Evolutionary conservation across 148 eudicot genomes (phyloP).

Genomic region (Vaccinium vitisidaea): DNA sequence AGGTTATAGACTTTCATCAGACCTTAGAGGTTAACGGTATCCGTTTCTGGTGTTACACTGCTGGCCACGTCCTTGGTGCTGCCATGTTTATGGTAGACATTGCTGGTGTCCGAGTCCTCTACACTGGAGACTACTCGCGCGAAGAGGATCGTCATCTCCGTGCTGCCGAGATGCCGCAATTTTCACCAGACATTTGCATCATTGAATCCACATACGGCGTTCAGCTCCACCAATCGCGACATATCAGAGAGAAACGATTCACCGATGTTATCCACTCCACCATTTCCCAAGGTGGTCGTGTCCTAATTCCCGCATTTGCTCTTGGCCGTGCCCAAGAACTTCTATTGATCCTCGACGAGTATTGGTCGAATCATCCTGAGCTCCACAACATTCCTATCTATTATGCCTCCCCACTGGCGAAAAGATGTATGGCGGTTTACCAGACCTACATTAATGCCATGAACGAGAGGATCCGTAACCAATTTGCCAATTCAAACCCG

Average conservation of each 20-base stretch:
- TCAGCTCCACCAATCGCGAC: slow-evolving; percentile 85
- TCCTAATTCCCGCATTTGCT: slow-evolving; percentile 89
- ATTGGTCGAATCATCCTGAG: slow-evolving; percentile 93
- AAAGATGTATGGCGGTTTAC: slow-evolving; percentile 91
- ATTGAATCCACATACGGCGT: slow-evolving; percentile 96
- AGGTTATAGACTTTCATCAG: slow-evolving; percentile 98
- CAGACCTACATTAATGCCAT: slow-evolving; percentile 92
- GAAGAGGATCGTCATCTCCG: slow-evolving; percentile 98
- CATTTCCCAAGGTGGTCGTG: slow-evolving; percentile 89
- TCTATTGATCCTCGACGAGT: slow-evolving; percentile 89
- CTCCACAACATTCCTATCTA: slow-evolving; percentile 83
- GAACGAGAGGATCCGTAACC: slow-evolving; percentile 89
- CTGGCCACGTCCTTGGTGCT: slow-evolving; percentile 98
- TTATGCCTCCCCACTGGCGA: slow-evolving; percentile 95
- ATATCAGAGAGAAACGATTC: slow-evolving; percentile 77
- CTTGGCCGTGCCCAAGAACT: slow-evolving; percentile 99
- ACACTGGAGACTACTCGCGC: slow-evolving; percentile 96
- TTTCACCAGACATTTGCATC: slow-evolving; percentile 90
- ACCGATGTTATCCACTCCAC: slow-evolving; percentile 87
- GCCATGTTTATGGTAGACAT: slow-evolving; percentile 99
- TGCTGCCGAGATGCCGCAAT: slow-evolving; percentile 84
- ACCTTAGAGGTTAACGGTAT: slow-evolving; percentile 94
- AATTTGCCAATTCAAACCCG: slow-evolving; percentile 83
- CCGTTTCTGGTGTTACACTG: slow-evolving; percentile 98
- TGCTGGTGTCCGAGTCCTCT: slow-evolving; percentile 89